These are phyloP conservation scores for Biscogniauxia mediterranea DNA, from an alignment of 2,329 filamentous ascomycete species.

Conservation along the genomic window DNA sequence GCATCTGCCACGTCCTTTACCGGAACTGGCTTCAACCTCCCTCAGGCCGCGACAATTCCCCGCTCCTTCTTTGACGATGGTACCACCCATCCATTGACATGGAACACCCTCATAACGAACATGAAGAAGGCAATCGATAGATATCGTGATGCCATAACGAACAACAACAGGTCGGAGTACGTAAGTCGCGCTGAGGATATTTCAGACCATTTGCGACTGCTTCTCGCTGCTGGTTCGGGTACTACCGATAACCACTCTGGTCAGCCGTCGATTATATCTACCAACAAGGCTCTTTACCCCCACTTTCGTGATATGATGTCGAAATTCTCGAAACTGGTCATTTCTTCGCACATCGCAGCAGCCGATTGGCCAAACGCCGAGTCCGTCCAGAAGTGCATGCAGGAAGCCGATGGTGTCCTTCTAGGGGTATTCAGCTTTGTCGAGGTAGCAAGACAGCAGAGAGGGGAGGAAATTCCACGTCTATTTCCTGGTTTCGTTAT, in stretches of 20 bases:
- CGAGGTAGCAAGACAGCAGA: constrained; percentile 88
- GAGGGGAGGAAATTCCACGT: constrained; percentile 90
- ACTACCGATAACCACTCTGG: constrained; percentile 99
- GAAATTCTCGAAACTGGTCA: constrained; percentile 96
- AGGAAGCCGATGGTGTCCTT: constrained; percentile 95
- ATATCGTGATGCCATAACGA: constrained; percentile 86
- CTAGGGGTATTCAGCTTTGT: constrained; percentile 95
- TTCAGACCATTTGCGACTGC: constrained; percentile 87
- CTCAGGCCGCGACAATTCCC: constrained; percentile 62
- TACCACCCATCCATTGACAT: constrained; percentile 76
- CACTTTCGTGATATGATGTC: constrained; percentile 99
- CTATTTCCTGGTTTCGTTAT: constrained; percentile 91
- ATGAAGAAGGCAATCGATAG: constrained; percentile 89
- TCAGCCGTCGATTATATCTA: constrained; percentile 98
- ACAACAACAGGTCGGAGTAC: constrained; percentile 81
- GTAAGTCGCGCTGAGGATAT: constrained; percentile 96
- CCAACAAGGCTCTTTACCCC: constrained; percentile 94
- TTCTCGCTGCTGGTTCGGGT: constrained; percentile 92
- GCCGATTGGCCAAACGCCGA: constrained; percentile 94
- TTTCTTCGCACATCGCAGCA: constrained; percentile 95
- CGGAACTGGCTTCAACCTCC: constrained; percentile 55
- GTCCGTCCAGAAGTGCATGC: constrained; percentile 89
- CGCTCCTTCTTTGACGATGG: constrained; percentile 89
- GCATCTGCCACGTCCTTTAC: constrained; percentile 63
- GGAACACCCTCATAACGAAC: constrained; percentile 85